Evolutionary conservation across 495 filamentous ascomycete genomes (phyloP).

Genomic region (Pyrenula massariospora): DNA sequence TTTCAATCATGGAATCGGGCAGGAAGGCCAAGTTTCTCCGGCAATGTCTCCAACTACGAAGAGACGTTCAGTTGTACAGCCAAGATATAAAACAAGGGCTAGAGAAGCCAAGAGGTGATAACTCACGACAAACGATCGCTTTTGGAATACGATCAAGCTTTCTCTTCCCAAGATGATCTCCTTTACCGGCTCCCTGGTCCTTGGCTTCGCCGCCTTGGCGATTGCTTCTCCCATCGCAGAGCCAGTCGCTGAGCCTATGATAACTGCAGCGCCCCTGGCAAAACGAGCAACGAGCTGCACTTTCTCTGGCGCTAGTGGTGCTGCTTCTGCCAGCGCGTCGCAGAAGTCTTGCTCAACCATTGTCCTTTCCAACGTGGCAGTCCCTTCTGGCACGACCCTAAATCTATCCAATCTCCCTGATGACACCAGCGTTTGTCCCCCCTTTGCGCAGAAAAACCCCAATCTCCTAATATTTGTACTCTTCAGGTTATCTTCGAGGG

Average conservation of each 20-base stretch:
- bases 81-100: neutral
- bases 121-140: neutral
- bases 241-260: slow-evolving; percentile 11
- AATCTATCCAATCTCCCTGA: slow-evolving; percentile 29
- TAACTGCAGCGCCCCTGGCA: slow-evolving; percentile 11
- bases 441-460: slow-evolving; percentile 5
- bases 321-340: slow-evolving; percentile 21
- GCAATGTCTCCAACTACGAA: neutral
- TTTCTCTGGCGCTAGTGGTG: slow-evolving; percentile 20
- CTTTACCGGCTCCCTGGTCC: neutral
- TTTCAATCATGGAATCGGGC: neutral
- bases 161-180: neutral
- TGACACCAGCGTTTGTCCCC: slow-evolving; percentile 28
- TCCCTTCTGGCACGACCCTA: slow-evolving; percentile 34
- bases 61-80: neutral
- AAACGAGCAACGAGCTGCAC: slow-evolving; percentile 21
- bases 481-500: slow-evolving; percentile 35
- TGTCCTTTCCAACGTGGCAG: slow-evolving; percentile 25
- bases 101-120: neutral
- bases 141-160: neutral
- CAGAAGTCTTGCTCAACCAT: slow-evolving; percentile 34
- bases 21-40: neutral
- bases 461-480: neutral
- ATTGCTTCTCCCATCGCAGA: slow-evolving; percentile 6
- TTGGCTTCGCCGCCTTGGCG: slow-evolving; percentile 7